Conservation (phyloP, 495 filamentous ascomycete species). For the Astrothelium macrocarpum region DNA sequence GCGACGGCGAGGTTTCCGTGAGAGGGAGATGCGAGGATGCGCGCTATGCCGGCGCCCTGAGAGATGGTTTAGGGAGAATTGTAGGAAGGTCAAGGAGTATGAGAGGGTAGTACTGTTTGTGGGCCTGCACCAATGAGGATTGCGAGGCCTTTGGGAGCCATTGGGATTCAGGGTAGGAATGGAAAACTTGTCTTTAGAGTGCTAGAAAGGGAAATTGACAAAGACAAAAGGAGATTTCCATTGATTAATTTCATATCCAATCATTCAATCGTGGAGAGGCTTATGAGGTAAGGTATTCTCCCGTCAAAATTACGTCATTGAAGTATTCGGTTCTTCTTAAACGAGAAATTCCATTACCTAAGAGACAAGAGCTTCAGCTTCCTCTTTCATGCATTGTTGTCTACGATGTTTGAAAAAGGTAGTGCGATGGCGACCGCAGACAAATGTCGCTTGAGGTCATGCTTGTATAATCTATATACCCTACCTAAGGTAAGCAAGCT, state of each 20-base stretch:
- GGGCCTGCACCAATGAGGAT: constrained; percentile 40
- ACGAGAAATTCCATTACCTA: neutral
- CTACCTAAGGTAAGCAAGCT: too few relatives aligned
- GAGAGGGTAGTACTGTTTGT: constrained; percentile 24
- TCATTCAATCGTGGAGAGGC: too few relatives aligned
- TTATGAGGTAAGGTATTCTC: too few relatives aligned
- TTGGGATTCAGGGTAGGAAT: too few relatives aligned
- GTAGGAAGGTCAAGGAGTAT: neutral
- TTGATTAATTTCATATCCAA: neutral
- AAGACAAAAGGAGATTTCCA: neutral
- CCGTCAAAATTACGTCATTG: constrained; percentile 4
- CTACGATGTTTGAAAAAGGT: too few relatives aligned
- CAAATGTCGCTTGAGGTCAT: too few relatives aligned
- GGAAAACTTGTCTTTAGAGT: too few relatives aligned
- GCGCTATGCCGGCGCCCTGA: constrained; percentile 40
- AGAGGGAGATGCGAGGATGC: constrained; percentile 36
- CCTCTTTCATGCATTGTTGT: too few relatives aligned
- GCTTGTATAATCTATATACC: too few relatives aligned
- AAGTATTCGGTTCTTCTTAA: neutral
- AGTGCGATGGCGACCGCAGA: too few relatives aligned
- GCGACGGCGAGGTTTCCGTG: constrained; percentile 43
- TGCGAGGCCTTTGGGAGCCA: constrained; percentile 36
- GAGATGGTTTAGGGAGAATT: neutral
- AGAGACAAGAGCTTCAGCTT: neutral
- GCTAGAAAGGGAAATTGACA: too few relatives aligned